Conservation (phyloP, 257 asterid genomes). For the Petunia axillaris region DNA sequence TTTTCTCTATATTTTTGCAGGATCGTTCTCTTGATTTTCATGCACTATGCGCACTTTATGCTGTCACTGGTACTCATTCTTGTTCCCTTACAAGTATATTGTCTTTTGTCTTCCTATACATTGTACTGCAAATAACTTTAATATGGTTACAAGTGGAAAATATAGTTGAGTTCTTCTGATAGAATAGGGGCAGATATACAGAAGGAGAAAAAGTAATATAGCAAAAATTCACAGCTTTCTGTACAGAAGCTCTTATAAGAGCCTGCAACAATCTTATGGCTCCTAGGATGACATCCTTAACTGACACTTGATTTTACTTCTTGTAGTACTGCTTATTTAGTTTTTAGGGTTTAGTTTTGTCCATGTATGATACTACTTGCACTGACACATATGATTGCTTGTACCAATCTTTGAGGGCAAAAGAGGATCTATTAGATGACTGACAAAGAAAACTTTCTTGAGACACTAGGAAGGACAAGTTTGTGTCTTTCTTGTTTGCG, state of each 20-base stretch:
- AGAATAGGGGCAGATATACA: slow-evolving; percentile 4
- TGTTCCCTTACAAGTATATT: slow-evolving; percentile 23
- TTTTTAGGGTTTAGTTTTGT: not conserved
- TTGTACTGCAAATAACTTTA: slow-evolving; percentile 6
- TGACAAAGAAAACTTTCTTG: not conserved
- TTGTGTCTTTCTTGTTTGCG: not conserved
- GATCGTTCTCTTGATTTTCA: slow-evolving; percentile 83
- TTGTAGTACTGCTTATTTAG: too few relatives aligned
- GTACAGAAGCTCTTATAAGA: too few relatives aligned
- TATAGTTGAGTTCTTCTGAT: slow-evolving; percentile 16
- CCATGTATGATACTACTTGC: slow-evolving; percentile 15
- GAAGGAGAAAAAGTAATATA: not conserved
- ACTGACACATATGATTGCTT: not conserved
- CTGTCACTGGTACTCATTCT: slow-evolving; percentile 72
- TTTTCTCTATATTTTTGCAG: slow-evolving; percentile 49
- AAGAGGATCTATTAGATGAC: not conserved
- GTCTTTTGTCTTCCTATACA: slow-evolving; percentile 22
- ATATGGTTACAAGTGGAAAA: slow-evolving; percentile 5
- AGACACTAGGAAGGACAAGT: slow-evolving; percentile 7
- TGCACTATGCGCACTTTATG: slow-evolving; percentile 81
- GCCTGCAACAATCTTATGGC: too few relatives aligned
- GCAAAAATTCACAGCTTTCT: not conserved
- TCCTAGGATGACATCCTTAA: too few relatives aligned
- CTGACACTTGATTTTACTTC: too few relatives aligned
- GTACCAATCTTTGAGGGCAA: not conserved